Conservation (phyloP, 345 rosid genomes). For the Rhodomyrtus tomentosa region DNA sequence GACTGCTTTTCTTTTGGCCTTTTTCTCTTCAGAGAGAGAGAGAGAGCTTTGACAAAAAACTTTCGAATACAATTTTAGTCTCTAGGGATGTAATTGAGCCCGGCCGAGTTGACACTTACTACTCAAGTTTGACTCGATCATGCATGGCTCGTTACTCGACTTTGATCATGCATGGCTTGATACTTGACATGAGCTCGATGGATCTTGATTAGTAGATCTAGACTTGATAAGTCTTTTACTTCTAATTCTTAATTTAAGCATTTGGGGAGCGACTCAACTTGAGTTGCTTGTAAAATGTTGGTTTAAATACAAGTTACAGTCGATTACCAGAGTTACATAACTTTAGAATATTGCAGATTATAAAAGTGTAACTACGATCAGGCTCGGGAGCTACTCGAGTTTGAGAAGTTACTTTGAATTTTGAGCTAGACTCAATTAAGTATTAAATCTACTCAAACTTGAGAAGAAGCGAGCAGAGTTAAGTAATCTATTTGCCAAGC, state of each 20-base stretch:
- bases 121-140: neutral
- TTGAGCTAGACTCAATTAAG: neutral
- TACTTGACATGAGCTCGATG: neutral
- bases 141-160: neutral
- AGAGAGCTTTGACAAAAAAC: neutral
- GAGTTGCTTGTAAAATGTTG: neutral
- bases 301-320: neutral
- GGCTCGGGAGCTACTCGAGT: neutral
- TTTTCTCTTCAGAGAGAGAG: no score
- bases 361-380: neutral
- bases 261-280: neutral
- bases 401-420: neutral
- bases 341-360: neutral
- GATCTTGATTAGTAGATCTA: neutral
- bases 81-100: neutral
- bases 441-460: neutral
- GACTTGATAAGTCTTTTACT: neutral
- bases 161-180: neutral
- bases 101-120: neutral
- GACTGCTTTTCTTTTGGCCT: neutral
- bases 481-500: neutral
- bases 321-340: neutral
- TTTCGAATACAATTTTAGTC: neutral
- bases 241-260: neutral
- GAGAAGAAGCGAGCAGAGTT: neutral